Percentiles rank a stretch among this genome's conserved stretches.
phyloP scores from a whole-genome alignment of 169 alveolate species.

The Perkinsus olseni region DNA sequence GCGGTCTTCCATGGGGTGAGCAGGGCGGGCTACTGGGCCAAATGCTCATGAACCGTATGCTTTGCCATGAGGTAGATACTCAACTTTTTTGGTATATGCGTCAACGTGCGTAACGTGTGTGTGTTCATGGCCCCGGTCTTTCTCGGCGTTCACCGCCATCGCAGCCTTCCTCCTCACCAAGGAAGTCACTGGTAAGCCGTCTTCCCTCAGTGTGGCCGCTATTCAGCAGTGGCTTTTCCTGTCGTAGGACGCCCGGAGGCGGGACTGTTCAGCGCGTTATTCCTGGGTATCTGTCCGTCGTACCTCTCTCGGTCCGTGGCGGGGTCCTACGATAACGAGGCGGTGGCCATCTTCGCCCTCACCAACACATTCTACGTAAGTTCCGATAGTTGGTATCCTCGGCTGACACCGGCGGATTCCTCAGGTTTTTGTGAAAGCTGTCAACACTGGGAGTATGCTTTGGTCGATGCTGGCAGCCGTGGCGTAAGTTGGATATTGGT shows the following conservation, averaged over 20 bases:
- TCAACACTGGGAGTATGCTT: slow-evolving; percentile 77
- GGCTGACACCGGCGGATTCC: neutral
- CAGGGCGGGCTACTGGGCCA: neutral
- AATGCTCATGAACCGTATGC: slow-evolving; percentile 38
- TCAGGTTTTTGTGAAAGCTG: slow-evolving; percentile 74
- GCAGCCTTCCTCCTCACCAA: slow-evolving; percentile 82
- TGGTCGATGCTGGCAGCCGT: slow-evolving; percentile 58
- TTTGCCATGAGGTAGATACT: neutral
- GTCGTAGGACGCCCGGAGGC: slow-evolving; percentile 58
- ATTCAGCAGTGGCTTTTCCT: neutral
- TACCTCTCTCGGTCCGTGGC: slow-evolving; percentile 88
- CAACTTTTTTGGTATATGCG: slow-evolving; percentile 20
- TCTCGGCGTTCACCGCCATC: slow-evolving; percentile 84
- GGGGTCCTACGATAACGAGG: slow-evolving; percentile 99
- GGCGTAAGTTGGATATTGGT: slow-evolving; percentile 10
- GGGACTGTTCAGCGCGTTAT: slow-evolving; percentile 88
- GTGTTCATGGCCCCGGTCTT: slow-evolving; percentile 92
- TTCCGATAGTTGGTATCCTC: neutral
- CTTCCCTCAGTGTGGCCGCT: neutral
- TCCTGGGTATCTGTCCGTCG: slow-evolving; percentile 92
- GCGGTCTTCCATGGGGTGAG: slow-evolving; percentile 59
- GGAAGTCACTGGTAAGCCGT: slow-evolving; percentile 32
- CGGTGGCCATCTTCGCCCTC: slow-evolving; percentile 92
- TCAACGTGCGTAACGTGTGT: slow-evolving; percentile 87
- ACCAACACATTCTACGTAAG: slow-evolving; percentile 76